Conservation (phyloP, 1,139 yeast genomes). For the Debaryomyces sp. region DNA sequence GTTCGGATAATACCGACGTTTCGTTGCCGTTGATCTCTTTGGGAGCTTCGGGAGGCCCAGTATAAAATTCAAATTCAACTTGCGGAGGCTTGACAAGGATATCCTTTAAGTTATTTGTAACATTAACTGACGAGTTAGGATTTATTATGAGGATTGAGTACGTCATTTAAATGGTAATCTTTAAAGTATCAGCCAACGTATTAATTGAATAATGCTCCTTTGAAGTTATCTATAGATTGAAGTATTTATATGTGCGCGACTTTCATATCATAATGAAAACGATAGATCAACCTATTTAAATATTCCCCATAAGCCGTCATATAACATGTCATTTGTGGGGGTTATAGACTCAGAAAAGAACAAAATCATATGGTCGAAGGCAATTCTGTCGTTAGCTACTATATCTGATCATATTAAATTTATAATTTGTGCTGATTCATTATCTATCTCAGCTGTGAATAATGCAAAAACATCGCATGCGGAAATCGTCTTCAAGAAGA, state of each 20-base stretch:
- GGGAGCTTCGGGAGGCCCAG: slow-evolving; percentile 70
- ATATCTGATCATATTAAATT: slow-evolving; percentile 52
- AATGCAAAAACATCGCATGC: slow-evolving; percentile 47
- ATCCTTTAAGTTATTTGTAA: slow-evolving; percentile 54
- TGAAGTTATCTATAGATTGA: background rate
- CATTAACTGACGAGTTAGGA: slow-evolving; percentile 70
- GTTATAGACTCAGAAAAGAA: slow-evolving; percentile 39
- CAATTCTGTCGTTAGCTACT: slow-evolving; percentile 46
- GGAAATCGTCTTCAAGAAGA: slow-evolving; percentile 36
- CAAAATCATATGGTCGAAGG: slow-evolving; percentile 48
- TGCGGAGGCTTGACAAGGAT: slow-evolving; percentile 45
- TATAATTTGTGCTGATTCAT: slow-evolving; percentile 24
- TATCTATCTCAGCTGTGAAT: slow-evolving; percentile 47
- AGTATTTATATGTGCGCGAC: background rate
- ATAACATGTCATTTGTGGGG: slow-evolving; percentile 41
- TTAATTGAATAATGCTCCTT: background rate
- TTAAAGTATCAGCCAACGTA: background rate
- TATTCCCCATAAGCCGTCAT: background rate
- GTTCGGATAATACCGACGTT: slow-evolving; percentile 56
- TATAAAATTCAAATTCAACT: slow-evolving; percentile 53
- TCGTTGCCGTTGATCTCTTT: slow-evolving; percentile 60
- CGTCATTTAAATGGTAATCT: background rate
- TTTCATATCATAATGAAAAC: background rate
- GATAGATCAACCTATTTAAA: background rate
- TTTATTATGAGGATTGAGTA: slow-evolving; percentile 49